Conservation (phyloP, 805 yeast species). For the Saturnispora mendoncae region DNA sequence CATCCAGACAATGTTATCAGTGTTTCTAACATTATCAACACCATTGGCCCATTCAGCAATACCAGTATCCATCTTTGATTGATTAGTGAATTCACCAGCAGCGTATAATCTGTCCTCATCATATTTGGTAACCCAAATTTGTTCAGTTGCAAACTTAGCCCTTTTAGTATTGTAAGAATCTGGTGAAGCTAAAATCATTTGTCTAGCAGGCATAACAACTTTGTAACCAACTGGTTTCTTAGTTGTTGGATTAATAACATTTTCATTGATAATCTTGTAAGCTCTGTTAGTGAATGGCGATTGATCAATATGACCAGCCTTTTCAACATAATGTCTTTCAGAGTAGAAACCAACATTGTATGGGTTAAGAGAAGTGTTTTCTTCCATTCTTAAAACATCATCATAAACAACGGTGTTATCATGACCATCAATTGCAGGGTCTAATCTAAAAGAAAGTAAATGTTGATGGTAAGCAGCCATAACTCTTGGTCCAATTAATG, state of each 20-base stretch:
- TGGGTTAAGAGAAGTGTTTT: conserved; percentile 46
- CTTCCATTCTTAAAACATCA: conserved; percentile 56
- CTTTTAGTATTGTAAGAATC: conserved; percentile 59
- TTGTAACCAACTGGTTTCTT: conserved; percentile 71
- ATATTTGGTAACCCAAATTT: conserved; percentile 76
- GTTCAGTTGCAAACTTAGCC: conserved; percentile 69
- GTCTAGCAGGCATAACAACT: conserved; percentile 64
- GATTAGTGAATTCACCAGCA: conserved; percentile 83
- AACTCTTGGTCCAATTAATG: conserved; percentile 69
- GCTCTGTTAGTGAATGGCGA: conserved; percentile 69
- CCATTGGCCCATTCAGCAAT: conserved; percentile 64
- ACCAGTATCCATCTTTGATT: conserved; percentile 64
- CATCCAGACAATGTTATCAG: conserved; percentile 73
- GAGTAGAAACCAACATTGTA: conserved; percentile 62
- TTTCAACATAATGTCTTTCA: conserved; percentile 56
- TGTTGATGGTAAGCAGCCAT: conserved; percentile 84
- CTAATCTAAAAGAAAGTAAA: conserved; percentile 68
- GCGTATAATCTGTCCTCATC: conserved; percentile 64
- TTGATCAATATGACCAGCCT: conserved; percentile 64
- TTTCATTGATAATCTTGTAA: conserved; percentile 67
- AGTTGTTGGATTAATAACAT: conserved; percentile 57
- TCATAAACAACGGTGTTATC: conserved; percentile 64
- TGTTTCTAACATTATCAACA: conserved; percentile 58
- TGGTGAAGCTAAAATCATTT: conserved; percentile 60
- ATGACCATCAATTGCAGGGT: conserved; percentile 77